A percentile compares a stretch with the other conserved stretches of the same genome.
These are phyloP conservation scores for Anthracocystis setariae DNA, from an alignment of 1,284 basidiomycete genomes.

Conservation along the genomic window DNA sequence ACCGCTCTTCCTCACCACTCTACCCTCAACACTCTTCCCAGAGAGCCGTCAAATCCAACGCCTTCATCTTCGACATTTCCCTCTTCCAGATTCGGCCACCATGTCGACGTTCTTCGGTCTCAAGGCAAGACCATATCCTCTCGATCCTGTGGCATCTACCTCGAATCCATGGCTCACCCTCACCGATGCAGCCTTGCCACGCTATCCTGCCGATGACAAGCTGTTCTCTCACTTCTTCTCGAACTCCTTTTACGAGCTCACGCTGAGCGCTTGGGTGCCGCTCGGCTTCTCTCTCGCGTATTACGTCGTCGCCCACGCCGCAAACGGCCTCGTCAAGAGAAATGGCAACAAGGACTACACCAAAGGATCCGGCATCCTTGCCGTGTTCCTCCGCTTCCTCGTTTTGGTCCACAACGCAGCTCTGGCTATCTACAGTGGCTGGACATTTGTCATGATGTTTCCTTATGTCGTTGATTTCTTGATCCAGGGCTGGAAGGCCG, in stretches of 20 bases:
- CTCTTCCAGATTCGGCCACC: neutral
- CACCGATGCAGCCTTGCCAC: slow-evolving; percentile 31
- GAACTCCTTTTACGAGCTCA: slow-evolving; percentile 13
- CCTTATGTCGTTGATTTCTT: slow-evolving; percentile 55
- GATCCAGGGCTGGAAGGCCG: slow-evolving; percentile 44
- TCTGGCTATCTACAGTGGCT: slow-evolving; percentile 54
- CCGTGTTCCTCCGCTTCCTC: slow-evolving; percentile 28
- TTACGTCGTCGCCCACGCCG: slow-evolving; percentile 53
- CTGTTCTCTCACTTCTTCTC: slow-evolving; percentile 19
- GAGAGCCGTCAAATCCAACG: too few species aligned
- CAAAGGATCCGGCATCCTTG: slow-evolving; percentile 20
- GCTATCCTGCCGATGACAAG: slow-evolving; percentile 30
- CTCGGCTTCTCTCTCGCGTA: slow-evolving; percentile 54
- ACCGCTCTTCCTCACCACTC: neutral
- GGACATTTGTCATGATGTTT: slow-evolving; percentile 50
- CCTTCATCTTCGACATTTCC: too few species aligned
- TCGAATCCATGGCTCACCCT: slow-evolving; percentile 13
- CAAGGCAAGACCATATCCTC: slow-evolving; percentile 42
- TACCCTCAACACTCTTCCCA: too few species aligned
- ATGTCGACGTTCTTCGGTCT: slow-evolving; percentile 45
- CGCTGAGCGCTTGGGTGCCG: slow-evolving; percentile 40
- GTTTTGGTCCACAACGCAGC: slow-evolving; percentile 58
- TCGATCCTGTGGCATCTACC: slow-evolving; percentile 22
- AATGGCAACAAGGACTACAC: slow-evolving; percentile 45
- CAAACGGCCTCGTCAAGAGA: slow-evolving; percentile 36